A percentile compares a stretch with the other conserved stretches of the same genome.
These are phyloP conservation scores for Garcileccinum viscosum DNA, from an alignment of 1,284 basidiomycete species.

Conservation along the genomic window DNA sequence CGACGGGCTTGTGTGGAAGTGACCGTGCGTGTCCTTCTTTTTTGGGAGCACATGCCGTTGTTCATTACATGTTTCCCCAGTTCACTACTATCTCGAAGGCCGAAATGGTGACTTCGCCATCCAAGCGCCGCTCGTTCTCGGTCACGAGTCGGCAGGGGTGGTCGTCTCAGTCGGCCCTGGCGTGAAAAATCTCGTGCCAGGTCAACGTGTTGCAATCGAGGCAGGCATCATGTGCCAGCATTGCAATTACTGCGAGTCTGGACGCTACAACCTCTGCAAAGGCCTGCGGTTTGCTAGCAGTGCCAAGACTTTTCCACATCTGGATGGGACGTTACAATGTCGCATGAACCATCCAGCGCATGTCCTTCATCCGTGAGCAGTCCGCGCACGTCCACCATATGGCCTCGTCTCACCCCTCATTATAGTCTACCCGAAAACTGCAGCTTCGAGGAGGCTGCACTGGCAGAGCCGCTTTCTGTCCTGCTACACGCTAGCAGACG, in stretches of 20 bases:
- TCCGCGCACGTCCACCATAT: slow-evolving; percentile 5
- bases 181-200: slow-evolving; percentile 71
- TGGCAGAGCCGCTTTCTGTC: slow-evolving; percentile 92
- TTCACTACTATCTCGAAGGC: slow-evolving; percentile 89
- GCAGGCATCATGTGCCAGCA: slow-evolving; percentile 87
- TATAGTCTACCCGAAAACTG: slow-evolving; percentile 78
- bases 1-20: slow-evolving; percentile 92
- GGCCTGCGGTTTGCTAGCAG: slow-evolving; percentile 86
- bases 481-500: slow-evolving; percentile 84
- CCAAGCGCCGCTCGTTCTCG: slow-evolving; percentile 83
- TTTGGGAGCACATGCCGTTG: slow-evolving; percentile 5
- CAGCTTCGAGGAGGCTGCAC: slow-evolving; percentile 79
- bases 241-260: slow-evolving; percentile 70
- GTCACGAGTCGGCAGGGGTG: slow-evolving; percentile 90
- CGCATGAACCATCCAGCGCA: slow-evolving; percentile 88
- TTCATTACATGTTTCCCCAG: slow-evolving; percentile 45
- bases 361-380: slow-evolving; percentile 83
- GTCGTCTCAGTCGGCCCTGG: slow-evolving; percentile 76
- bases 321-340: slow-evolving; percentile 89
- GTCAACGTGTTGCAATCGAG: slow-evolving; percentile 93
- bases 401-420: slow-evolving; percentile 18
- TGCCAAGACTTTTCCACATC: slow-evolving; percentile 92
- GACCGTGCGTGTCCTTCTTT: slow-evolving; percentile 68
- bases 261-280: slow-evolving; percentile 95
- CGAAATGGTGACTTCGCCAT: slow-evolving; percentile 92